phyloP scores from a whole-genome alignment of 805 yeast species.

The Teunomyces lycoperdinae region DNA sequence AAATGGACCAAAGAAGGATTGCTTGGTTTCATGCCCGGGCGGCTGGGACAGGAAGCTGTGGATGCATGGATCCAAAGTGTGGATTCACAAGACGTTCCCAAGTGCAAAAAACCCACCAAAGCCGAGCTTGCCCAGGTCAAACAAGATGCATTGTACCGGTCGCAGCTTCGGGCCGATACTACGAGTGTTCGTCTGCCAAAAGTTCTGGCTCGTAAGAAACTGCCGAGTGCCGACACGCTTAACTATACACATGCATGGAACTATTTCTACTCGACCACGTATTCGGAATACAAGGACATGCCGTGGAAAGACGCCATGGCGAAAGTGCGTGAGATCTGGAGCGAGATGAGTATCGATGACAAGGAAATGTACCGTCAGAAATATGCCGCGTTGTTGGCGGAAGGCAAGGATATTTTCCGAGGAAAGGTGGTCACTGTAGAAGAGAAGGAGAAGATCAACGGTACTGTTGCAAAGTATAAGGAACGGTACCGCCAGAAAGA shows the following conservation, averaged over 20 bases:
- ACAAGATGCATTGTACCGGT: constrained; percentile 18
- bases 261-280: constrained; percentile 22
- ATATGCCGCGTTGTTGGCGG: constrained; percentile 22
- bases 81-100: constrained; percentile 10
- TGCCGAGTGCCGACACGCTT: constrained; percentile 13
- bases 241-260: constrained; percentile 37
- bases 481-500: constrained; percentile 8
- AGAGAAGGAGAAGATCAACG: constrained; percentile 18
- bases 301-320: constrained; percentile 13
- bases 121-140: constrained; percentile 12
- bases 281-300: constrained; percentile 13
- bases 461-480: constrained; percentile 10
- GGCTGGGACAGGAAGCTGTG: constrained; percentile 5
- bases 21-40: neutral
- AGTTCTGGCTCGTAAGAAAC: neutral
- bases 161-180: constrained; percentile 23
- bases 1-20: constrained; percentile 19
- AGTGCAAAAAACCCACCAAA: constrained; percentile 9
- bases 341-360: constrained; percentile 20
- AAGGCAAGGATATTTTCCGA: constrained; percentile 27
- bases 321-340: constrained; percentile 22
- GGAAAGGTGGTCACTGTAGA: constrained; percentile 28
- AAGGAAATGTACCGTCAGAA: constrained; percentile 28
- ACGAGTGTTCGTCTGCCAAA: neutral
- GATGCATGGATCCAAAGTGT: constrained; percentile 16